Base-by-base conservation (phyloP, 257 asterid genomes). In the Ligustrum vulgare region DNA sequence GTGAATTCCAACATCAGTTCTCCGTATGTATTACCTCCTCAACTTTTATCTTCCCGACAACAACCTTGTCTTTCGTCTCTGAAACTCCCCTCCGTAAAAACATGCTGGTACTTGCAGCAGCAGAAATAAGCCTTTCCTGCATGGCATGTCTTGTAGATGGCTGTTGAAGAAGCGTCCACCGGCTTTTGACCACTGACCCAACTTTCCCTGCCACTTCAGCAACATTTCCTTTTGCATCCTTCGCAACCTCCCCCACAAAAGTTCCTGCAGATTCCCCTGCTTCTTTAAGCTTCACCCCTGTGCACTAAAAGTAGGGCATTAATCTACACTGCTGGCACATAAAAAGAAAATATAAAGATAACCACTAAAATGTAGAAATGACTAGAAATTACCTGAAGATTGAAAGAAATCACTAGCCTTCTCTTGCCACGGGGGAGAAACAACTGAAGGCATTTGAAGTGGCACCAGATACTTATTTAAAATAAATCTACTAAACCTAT, bases 171-270 rank as follows among this genome's bases (percentile, higher is more conserved):
- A 89, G 77, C 8, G 93, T 89, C 98, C 97, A 93, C 76, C 89
- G 83, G 82, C 93, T 91, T 76, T 90, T 94, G 84, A 94, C 96
- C 32, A 89, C 86, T 3, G 93, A 81, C 63, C 98, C 98, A 47
- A 91, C 93, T 83, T 90, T 94, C 80, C 72, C 97, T 16, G 96
- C 97, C 80, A 84, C 96, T 67, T 87, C 97, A 33, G 90, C 56
- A 71, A 90, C 97, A 77, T 91, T 94, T 77, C 77, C 98, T 78
- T 94, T 91, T 13, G 98, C 96, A 80, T 94, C 98, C 87, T 89
- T 94, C 3, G 98, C 97, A 56, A 87, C 96, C 77, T 89, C 97
- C 51, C 88, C 97, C 66, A 93, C 91, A 87, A 91, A 86, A 28
- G 90, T 82, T 36, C 97, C 98, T 13, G 98, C 96, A 56, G 89